phyloP scores from a whole-genome alignment of 495 filamentous ascomycete species.

The Talaromyces borbonicus region DNA sequence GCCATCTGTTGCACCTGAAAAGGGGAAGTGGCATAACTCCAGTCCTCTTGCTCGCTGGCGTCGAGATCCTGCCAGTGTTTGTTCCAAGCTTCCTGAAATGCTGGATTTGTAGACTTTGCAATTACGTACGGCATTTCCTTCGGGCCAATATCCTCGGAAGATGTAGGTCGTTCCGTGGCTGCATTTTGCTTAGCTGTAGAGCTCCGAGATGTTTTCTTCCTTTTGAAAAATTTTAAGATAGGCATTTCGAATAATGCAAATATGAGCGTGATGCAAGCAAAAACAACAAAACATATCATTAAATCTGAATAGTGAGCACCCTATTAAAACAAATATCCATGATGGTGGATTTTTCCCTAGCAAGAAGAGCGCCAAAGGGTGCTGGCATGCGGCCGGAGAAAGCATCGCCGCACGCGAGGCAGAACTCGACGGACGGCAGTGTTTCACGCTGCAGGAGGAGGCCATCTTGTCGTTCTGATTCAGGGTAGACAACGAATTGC shows the following conservation, averaged over 20 bases:
- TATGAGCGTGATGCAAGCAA: neutral
- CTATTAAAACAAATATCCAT: neutral
- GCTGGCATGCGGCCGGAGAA: neutral
- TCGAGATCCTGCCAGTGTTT: slow-evolving; percentile 1
- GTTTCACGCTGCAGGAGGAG: neutral
- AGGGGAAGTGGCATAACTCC: slow-evolving; percentile 1
- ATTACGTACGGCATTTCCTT: neutral
- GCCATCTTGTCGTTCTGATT: no score
- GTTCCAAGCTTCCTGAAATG: slow-evolving; percentile 4
- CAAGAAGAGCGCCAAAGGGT: neutral
- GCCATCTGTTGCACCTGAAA: slow-evolving; percentile 1
- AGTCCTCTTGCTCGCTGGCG: neutral
- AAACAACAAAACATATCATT: neutral
- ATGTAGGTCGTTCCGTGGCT: neutral
- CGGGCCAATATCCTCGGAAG: neutral
- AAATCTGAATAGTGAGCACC: no score
- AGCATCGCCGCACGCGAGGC: neutral
- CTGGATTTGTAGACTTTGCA: slow-evolving; percentile 3
- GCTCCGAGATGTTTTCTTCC: neutral
- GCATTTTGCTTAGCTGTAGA: neutral
- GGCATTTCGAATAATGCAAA: no score
- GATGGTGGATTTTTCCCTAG: neutral
- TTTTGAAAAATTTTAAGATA: neutral
- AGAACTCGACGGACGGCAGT: neutral
- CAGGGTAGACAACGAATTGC: no score